A percentile compares a stretch with the other conserved stretches of the same genome.
phyloP scores from a whole-genome alignment of 2,329 filamentous ascomycete species.

The Cladosporium sp. region DNA sequence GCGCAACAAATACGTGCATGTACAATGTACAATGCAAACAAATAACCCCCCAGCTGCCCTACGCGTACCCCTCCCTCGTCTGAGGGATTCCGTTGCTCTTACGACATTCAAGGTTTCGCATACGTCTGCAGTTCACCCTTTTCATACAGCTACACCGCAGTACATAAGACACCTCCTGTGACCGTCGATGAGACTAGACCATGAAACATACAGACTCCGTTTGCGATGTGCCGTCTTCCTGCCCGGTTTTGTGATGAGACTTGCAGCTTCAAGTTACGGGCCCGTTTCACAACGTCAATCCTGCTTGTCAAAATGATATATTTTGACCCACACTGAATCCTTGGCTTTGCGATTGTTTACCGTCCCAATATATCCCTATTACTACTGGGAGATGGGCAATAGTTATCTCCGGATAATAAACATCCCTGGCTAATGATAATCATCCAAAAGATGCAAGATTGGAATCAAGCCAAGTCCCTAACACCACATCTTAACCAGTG shows the following conservation, averaged over 20 bases:
- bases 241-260: background rate
- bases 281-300: background rate
- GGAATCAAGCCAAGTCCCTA: background rate
- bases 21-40: background rate
- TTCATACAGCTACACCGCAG: background rate
- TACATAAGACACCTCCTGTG: background rate
- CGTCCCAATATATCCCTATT: background rate
- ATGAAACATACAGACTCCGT: slow-evolving; percentile 1
- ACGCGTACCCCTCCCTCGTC: slow-evolving; percentile 2
- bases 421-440: background rate
- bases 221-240: background rate
- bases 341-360: background rate
- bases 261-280: background rate
- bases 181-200: background rate
- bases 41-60: background rate
- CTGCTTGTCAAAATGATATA: background rate
- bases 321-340: background rate
- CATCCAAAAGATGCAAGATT: no score
- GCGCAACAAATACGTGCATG: background rate
- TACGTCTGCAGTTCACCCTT: background rate
- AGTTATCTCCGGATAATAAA: background rate
- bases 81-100: background rate
- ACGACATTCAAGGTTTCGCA: background rate
- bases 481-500: background rate
- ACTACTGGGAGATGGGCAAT: background rate